A percentile compares a stretch with the other conserved stretches of the same genome.
Conservation (phyloP, 2,329 filamentous ascomycete species). For the Aspergillus hortae region DNA sequence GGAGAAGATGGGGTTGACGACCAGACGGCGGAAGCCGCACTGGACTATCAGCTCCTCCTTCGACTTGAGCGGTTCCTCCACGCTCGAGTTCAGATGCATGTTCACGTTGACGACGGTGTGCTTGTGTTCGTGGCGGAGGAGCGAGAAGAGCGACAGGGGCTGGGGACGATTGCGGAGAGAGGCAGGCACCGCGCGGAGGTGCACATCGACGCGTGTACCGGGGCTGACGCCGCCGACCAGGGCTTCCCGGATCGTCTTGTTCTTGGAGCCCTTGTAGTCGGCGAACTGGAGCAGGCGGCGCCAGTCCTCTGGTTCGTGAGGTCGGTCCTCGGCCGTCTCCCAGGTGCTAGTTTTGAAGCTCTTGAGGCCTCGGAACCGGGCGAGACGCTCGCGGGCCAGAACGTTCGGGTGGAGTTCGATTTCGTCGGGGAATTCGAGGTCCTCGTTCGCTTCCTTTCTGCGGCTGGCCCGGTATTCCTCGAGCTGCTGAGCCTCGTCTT, state of each 20-base stretch:
- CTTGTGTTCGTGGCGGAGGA: slow-evolving; percentile 94
- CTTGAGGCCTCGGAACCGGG: slow-evolving; percentile 87
- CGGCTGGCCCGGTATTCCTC: slow-evolving; percentile 76
- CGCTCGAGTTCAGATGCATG: slow-evolving; percentile 77
- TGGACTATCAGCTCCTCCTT: slow-evolving; percentile 92
- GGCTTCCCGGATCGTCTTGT: slow-evolving; percentile 72
- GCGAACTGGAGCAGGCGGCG: slow-evolving; percentile 76
- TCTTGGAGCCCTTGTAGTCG: slow-evolving; percentile 85
- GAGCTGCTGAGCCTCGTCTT: slow-evolving; percentile 80
- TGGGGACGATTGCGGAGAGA: slow-evolving; percentile 49
- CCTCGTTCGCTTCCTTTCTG: slow-evolving; percentile 77
- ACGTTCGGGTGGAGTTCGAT: slow-evolving; percentile 90
- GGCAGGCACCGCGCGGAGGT: slow-evolving; percentile 61
- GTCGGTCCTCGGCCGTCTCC: slow-evolving; percentile 82
- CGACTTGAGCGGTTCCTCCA: slow-evolving; percentile 72
- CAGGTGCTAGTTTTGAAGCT: slow-evolving; percentile 82
- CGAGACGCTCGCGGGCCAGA: slow-evolving; percentile 77
- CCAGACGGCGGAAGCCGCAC: slow-evolving; percentile 79
- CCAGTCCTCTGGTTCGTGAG: slow-evolving; percentile 89
- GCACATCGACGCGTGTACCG: slow-evolving; percentile 77
- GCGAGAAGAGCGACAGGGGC: slow-evolving; percentile 75
- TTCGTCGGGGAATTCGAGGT: slow-evolving; percentile 94
- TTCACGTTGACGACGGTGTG: slow-evolving; percentile 85
- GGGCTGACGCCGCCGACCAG: slow-evolving; percentile 81
- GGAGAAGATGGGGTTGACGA: slow-evolving; percentile 89